Evolutionary conservation across 768 basidiomycete species (phyloP), one percentile per base, ranked within the genome.

Genomic region (Kwoniella bestiolae): DNA sequence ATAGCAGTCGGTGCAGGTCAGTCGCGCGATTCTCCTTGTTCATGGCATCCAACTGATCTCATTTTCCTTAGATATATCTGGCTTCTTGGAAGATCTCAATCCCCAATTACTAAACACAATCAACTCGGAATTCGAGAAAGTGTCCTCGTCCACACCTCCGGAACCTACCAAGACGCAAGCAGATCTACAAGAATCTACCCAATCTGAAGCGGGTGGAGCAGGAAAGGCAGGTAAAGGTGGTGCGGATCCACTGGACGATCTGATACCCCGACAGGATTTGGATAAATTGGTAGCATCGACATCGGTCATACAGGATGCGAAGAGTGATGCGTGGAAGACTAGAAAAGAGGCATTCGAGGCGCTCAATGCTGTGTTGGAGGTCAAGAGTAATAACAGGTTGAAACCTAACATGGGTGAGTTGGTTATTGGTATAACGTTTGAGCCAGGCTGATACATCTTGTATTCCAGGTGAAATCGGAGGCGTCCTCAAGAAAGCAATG

Each of bases 281-380:
- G 94, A 98, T 70, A 84, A 86, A 59, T 81, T 99, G 26, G 83
- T 98, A 59, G 90, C 89, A 68, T 90, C 90, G 25, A 92, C 92
- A 0, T 87, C 88, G 4, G 89, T 94, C 51, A 81, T 96, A 16
- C 84, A 88, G 2, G 92, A 93, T 72, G 85, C 89, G 9, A 94
- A 92, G 83, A 95, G 89, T 71, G 94, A 95, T 69, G 89, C 92
- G 0, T 99, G 95, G 95, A 98, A 98, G 83, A 88, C 87, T 1
- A 90, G 94, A 82, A 99, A 99, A 79, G 95, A 97, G 74, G 94
- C 91, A 3, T 84, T 98, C 63, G 96, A 98, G 80, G 83, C 84
- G 0, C 80, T 98, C 18, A 90, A 92, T 74, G 87, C 86, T 0
- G 86, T 92, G 63, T 82, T 99, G 34, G 94, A 98, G 75, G 90